Evolutionary conservation across 1,139 yeast species (phyloP), one percentile per base, ranked within the genome.

Genomic region (Suhomyces anneliseae): DNA sequence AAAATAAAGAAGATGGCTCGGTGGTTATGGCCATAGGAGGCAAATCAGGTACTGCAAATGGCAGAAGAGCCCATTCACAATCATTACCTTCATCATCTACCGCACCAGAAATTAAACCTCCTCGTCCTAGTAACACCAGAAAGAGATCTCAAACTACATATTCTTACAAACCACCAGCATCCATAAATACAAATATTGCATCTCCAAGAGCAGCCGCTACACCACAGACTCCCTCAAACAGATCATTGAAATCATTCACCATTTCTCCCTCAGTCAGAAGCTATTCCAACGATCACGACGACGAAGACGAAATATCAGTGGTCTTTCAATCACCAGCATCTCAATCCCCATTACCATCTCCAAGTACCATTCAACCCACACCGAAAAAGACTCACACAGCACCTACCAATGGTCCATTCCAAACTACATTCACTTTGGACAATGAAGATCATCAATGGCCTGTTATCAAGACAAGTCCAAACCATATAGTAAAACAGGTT

Each of bases 241-340:
- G 64, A 45, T 70, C 75, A 2, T 54, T 72, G 27, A 72, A 71
- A 47, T 69, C 76, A 9, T 62, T 72, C 32, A 70, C 76, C 3
- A 71, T 72, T 7, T 70, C 76, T 6, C 76, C 77, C 4, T 69
- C 72, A 35, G 54, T 65, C 3, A 53, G 73, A 42, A 40, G 27
- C 27, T 24, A 39, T 31, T 9, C 36, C 31, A 35, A 31, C 15
- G 44, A 42, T 8, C 10, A 31, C 19, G 46, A 45, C 11, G 40
- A 44, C 29, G 37, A 40, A 24, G 52, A 48, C 11, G 55, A 29
- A 9, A 7, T 29, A 9, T 29, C 32, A 29, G 7, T 29, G 32
- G 7, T 11, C 3, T 29, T 11, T 11, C 32, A 9, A 4, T 36
- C 38, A 2, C n/a, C 38, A 27, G 6, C 38, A 8, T 24, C 27